Conservation (phyloP, 176 grass and related monocot species). For the Oryza meridionalis region DNA sequence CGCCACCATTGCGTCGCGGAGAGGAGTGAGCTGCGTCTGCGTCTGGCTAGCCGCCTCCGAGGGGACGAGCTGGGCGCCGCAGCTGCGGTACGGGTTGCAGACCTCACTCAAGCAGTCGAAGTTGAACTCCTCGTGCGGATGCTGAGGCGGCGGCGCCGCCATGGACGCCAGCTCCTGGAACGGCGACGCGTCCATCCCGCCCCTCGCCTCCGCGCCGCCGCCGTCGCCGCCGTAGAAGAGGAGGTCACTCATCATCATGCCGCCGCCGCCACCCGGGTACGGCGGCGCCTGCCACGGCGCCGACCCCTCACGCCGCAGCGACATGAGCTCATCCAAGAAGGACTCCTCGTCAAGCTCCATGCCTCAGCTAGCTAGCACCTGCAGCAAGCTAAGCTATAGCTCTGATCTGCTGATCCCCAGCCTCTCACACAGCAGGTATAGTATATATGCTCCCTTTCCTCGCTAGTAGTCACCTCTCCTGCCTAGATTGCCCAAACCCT, state of each 20-base stretch:
- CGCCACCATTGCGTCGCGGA: slow-evolving; percentile 38
- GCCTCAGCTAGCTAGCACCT: not conserved
- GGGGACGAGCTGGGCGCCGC: not conserved
- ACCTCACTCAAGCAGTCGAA: slow-evolving; percentile 82
- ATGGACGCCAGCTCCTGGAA: slow-evolving; percentile 35
- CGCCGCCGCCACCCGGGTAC: slow-evolving; percentile 24
- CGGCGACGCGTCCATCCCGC: slow-evolving; percentile 15
- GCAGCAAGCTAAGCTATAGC: not conserved
- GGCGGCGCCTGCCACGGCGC: slow-evolving; percentile 46
- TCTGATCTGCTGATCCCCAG: not conserved
- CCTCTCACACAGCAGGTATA: not conserved
- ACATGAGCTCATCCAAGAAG: slow-evolving; percentile 83
- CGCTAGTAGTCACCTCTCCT: not conserved
- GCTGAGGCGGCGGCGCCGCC: not conserved
- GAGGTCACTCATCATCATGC: slow-evolving; percentile 57
- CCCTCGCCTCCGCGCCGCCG: slow-evolving; percentile 7
- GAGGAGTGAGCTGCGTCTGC: not conserved
- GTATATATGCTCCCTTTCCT: not conserved
- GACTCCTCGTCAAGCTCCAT: slow-evolving; percentile 83
- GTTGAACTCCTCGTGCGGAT: slow-evolving; percentile 52
- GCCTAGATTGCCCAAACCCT: slow-evolving; percentile 35
- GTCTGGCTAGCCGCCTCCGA: not conserved
- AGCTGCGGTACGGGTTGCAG: slow-evolving; percentile 60
- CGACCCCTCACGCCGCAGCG: slow-evolving; percentile 51
- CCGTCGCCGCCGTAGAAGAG: slow-evolving; percentile 58